A percentile compares a stretch with the other conserved stretches of the same genome.
phyloP scores from a whole-genome alignment of 495 filamentous ascomycete species.

The Evansstolkia leycettana region DNA sequence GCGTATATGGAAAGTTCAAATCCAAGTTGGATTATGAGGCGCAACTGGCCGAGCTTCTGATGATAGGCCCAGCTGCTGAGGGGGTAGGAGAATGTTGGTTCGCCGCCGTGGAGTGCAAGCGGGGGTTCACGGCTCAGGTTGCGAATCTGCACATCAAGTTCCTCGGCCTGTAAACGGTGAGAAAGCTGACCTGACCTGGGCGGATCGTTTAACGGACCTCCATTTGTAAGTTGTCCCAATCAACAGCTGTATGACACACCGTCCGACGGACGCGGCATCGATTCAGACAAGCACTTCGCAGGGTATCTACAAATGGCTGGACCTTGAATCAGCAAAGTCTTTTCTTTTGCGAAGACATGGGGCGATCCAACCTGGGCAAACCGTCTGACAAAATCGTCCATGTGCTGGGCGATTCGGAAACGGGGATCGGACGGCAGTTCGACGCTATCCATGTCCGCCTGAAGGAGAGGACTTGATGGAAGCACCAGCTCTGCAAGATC shows the following conservation, averaged over 20 bases:
- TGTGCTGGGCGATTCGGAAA: conserved; percentile 59
- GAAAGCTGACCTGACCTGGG: neutral
- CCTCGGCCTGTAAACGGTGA: conserved; percentile 41
- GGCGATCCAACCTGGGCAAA: conserved; percentile 41
- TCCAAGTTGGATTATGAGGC: conserved; percentile 83
- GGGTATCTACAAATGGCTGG: conserved; percentile 69
- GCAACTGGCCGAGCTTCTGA: conserved; percentile 78
- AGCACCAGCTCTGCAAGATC: conserved; percentile 68
- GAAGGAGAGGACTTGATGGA: conserved; percentile 56
- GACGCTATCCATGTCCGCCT: conserved; percentile 58
- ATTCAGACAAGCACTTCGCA: conserved; percentile 78
- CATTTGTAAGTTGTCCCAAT: conserved; percentile 76
- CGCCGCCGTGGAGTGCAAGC: conserved; percentile 26
- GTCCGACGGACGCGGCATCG: conserved; percentile 74
- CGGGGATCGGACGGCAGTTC: conserved; percentile 69
- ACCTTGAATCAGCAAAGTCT: no score
- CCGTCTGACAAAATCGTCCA: conserved; percentile 69
- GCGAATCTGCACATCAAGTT: conserved; percentile 63
- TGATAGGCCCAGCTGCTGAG: conserved; percentile 82
- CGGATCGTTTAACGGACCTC: conserved; percentile 37
- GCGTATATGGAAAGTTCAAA: conserved; percentile 90
- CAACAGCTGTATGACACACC: conserved; percentile 65
- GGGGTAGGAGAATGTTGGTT: conserved; percentile 50
- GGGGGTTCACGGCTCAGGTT: conserved; percentile 50
- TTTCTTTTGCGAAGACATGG: conserved; percentile 7